phyloP scores from a whole-genome alignment of 2,329 filamentous ascomycete genomes.

The Bimuria novae-zelandiae region DNA sequence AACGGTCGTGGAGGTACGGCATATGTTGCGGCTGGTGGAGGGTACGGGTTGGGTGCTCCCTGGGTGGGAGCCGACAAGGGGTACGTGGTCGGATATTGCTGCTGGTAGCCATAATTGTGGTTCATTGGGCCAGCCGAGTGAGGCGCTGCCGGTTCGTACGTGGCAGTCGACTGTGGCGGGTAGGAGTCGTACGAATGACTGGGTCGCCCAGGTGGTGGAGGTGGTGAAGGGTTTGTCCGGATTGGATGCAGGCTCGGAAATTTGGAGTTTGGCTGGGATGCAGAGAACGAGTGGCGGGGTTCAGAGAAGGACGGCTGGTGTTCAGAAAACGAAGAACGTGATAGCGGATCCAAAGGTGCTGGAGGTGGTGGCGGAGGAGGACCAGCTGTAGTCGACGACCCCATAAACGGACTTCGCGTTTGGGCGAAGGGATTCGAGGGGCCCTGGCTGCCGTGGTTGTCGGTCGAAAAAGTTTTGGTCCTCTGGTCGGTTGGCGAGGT shows the following conservation, averaged over 20 bases:
- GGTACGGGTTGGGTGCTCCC: constrained; percentile 45
- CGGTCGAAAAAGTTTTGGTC: constrained; percentile 34
- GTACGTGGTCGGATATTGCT: constrained; percentile 49
- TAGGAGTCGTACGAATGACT: constrained; percentile 36
- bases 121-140: constrained; percentile 46
- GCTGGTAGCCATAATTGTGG: constrained; percentile 47
- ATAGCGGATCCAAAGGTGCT: constrained; percentile 33
- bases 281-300: constrained; percentile 29
- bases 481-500: constrained; percentile 39
- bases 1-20: constrained; percentile 45
- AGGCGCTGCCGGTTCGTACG: constrained; percentile 43
- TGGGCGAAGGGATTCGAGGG: constrained; percentile 40
- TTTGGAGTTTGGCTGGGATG: constrained; percentile 35
- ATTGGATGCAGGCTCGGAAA: constrained; percentile 45
- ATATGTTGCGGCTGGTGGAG: constrained; percentile 47
- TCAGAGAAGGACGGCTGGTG: constrained; percentile 22
- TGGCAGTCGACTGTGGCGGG: constrained; percentile 39
- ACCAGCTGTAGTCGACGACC: constrained; percentile 30
- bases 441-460: constrained; percentile 35
- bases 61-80: constrained; percentile 45
- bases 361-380: constrained; percentile 37
- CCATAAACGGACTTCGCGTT: constrained; percentile 40
- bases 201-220: constrained; percentile 27
- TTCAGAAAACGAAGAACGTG: constrained; percentile 27
- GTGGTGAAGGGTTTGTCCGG: constrained; percentile 43